phyloP scores from a whole-genome alignment of 2,329 filamentous ascomycete species.

The Exophiala oligosperma region DNA sequence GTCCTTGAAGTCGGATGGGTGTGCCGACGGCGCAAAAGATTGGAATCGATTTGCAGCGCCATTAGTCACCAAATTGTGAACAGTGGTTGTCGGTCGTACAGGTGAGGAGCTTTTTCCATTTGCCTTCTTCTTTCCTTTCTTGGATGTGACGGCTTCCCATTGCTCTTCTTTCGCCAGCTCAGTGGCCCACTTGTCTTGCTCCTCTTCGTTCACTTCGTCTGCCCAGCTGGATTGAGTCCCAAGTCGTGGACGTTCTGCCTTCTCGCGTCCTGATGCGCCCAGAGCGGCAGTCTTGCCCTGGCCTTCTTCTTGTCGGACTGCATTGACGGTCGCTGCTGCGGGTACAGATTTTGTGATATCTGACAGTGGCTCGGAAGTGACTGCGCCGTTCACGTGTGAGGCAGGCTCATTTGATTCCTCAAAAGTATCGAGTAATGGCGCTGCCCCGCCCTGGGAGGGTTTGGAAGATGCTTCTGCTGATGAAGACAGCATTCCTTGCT shows the following conservation, averaged over 20 bases:
- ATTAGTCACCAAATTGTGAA: slow-evolving; percentile 11
- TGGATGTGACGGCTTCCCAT: slow-evolving; percentile 63
- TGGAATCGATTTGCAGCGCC: slow-evolving; percentile 25
- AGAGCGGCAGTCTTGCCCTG: slow-evolving; percentile 15
- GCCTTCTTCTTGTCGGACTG: slow-evolving; percentile 20
- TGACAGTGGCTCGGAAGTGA: slow-evolving; percentile 16
- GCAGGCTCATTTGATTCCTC: slow-evolving; percentile 27
- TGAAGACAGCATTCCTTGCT: slow-evolving; percentile 31
- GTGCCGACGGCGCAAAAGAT: slow-evolving; percentile 15
- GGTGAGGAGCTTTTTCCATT: slow-evolving; percentile 40
- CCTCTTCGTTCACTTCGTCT: slow-evolving; percentile 56
- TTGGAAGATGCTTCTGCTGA: slow-evolving; percentile 22
- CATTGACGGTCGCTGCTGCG: slow-evolving; percentile 9
- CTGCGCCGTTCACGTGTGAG: slow-evolving; percentile 14
- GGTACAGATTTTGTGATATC: slow-evolving; percentile 9
- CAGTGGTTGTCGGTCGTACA: slow-evolving; percentile 4
- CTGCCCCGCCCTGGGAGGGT: slow-evolving; percentile 26
- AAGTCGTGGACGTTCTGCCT: slow-evolving; percentile 18
- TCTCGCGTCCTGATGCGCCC: slow-evolving; percentile 21
- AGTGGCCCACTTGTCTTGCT: slow-evolving; percentile 59
- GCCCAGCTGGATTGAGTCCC: slow-evolving; percentile 42
- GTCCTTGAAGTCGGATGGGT: slow-evolving; percentile 18
- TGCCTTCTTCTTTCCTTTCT: slow-evolving; percentile 56
- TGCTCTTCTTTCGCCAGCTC: slow-evolving; percentile 50
- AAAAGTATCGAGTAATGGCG: slow-evolving; percentile 45